Conservation (phyloP, 306 rosid species). For the Rosa lucieae region DNA sequence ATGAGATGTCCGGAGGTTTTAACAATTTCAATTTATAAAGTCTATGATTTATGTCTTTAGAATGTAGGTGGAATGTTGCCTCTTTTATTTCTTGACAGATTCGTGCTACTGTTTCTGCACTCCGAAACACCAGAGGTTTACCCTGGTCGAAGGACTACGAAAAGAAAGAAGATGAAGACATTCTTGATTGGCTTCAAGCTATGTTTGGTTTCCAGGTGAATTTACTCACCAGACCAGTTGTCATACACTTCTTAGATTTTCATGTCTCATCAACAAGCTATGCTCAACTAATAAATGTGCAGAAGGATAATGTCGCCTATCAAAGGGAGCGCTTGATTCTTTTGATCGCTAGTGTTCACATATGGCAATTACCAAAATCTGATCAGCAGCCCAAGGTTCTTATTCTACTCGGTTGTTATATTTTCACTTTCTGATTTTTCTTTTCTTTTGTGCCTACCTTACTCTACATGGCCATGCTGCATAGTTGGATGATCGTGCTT, state of each 20-base stretch:
- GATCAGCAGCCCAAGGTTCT: conserved; percentile 82
- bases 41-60: conserved; percentile 13
- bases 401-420: conserved; percentile 19
- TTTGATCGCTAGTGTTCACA: conserved; percentile 89
- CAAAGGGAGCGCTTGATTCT: conserved; percentile 98
- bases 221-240: conserved; percentile 19
- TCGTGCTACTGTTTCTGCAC: conserved; percentile 68
- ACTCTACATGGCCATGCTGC: conserved; percentile 4
- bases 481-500: conserved; percentile 82
- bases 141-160: conserved; percentile 66
- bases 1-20: conserved; percentile 87
- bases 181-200: conserved; percentile 93
- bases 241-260: conserved; percentile 22
- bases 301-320: conserved; percentile 84
- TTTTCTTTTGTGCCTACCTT: conserved; percentile 16
- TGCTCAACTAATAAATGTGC: conserved; percentile 38
- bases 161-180: conserved; percentile 69
- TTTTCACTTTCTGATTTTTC: conserved; percentile 21
- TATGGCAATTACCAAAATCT: conserved; percentile 57
- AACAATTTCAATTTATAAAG: conserved; percentile 13
- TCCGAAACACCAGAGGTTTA: conserved; percentile 86
- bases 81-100: conserved; percentile 50
- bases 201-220: conserved; percentile 96
- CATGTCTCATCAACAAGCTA: conserved; percentile 13
- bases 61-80: conserved; percentile 20